phyloP scores from a whole-genome alignment of 2,329 filamentous ascomycete genomes.

The Hypocrella siamensis region DNA sequence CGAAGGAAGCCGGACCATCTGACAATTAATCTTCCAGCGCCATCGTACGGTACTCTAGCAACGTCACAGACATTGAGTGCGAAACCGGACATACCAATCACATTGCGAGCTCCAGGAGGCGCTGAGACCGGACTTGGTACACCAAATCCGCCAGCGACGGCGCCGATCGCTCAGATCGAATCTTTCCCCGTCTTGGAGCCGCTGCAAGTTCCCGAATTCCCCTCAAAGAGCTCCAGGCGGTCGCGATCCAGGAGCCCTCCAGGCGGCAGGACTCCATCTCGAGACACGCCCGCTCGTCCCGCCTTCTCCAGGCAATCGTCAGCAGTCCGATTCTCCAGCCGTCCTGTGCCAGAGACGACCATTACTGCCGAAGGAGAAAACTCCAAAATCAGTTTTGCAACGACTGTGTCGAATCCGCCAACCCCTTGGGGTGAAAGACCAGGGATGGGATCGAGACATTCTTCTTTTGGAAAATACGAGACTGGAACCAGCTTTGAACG shows the following conservation, averaged over 20 bases:
- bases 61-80: slow-evolving; percentile 8
- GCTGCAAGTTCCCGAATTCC: slow-evolving; percentile 4
- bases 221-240: slow-evolving; percentile 4
- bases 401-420: slow-evolving; percentile 10
- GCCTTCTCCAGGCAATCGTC: slow-evolving; percentile 36
- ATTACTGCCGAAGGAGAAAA: slow-evolving; percentile 46
- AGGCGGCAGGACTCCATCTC: slow-evolving; percentile 2
- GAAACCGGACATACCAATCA: slow-evolving; percentile 1
- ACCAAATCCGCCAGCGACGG: neutral
- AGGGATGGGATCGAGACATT: slow-evolving; percentile 22
- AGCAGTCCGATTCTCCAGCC: slow-evolving; percentile 51
- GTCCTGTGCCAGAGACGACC: slow-evolving; percentile 54
- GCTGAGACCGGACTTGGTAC: slow-evolving; percentile 1
- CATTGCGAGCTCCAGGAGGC: slow-evolving; percentile 5
- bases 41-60: slow-evolving; percentile 18
- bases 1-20: too few relatives aligned
- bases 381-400: slow-evolving; percentile 54
- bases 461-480: slow-evolving; percentile 42
- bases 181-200: slow-evolving; percentile 10
- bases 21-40: slow-evolving; percentile 5
- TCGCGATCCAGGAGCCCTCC: slow-evolving; percentile 12
- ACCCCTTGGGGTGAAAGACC: slow-evolving; percentile 19
- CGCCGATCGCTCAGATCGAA: slow-evolving; percentile 3
- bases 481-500: slow-evolving; percentile 36
- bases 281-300: slow-evolving; percentile 21